Evolutionary conservation across 2,329 filamentous ascomycete species (phyloP), one percentile per base, ranked within the genome.

Genomic region (Fusarium sp.): DNA sequence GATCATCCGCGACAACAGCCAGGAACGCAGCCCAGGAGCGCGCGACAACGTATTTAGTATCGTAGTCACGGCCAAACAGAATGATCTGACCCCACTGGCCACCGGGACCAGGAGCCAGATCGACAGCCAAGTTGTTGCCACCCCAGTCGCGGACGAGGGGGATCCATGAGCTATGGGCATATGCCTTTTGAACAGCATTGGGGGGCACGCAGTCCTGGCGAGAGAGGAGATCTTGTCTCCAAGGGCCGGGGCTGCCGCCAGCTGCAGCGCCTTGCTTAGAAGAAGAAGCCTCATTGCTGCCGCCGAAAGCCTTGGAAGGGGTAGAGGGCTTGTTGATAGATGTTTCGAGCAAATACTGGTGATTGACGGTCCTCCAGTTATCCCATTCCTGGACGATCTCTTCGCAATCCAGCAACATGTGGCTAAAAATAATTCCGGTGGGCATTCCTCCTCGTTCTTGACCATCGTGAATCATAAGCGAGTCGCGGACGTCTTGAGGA

Each of bases 321-420:
- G 89, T 85, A 21, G 91, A 86, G 9, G 92, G 90, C 62, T 83
- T 91, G 79, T 80, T 85, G 73, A 84, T 86, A 77, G 82, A 84
- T 54, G 82, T 90, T 80, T 90, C 86, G 45, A 89, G 86, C 66
- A 98, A 87, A 80, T 93, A 97, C 79, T 98, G 94, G 65, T 95
- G 91, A 79, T 97, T 97, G 70, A 99, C 96, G 71, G 90, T 91
- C 77, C 94, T 91, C 96, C 96, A 99, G 79, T 97, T 97, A 77
- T 93, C 92, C 94, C 95, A 98, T 81, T 99, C 96, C 81, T 98
- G 94, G 27, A 97, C 92, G 76, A 99, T 97, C 80, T 99, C 96
- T 82, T 99, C 96, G 79, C 96, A 98, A 82, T 99, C 96, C 64
- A 99, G 89, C 72, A 99, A 84, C 96, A 99, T 99, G 80, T 90